A percentile compares a stretch with the other conserved stretches of the same genome.
These are phyloP conservation scores for Artomyces pyxidatus DNA, from an alignment of 768 basidiomycete species.

Conservation along the genomic window DNA sequence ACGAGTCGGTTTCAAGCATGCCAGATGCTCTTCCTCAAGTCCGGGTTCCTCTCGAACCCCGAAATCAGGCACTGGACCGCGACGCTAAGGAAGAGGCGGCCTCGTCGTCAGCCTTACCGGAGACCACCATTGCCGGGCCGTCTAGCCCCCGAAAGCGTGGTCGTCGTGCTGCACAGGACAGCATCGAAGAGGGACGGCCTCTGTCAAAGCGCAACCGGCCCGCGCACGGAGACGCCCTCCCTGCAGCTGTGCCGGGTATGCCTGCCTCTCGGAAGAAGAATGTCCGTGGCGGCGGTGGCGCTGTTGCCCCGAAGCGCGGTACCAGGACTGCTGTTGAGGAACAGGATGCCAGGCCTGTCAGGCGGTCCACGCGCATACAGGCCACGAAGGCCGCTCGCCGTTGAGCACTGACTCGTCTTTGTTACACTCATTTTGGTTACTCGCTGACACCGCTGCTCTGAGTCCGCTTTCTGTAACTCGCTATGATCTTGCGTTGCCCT, in stretches of 20 bases:
- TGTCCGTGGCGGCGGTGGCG: not conserved
- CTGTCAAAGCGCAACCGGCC: not conserved
- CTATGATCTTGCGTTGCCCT: too few relatives aligned
- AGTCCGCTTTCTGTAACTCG: too few relatives aligned
- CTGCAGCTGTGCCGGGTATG: not conserved
- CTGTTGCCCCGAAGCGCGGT: not conserved
- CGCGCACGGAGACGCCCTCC: not conserved
- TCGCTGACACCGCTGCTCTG: too few relatives aligned
- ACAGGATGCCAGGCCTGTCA: not conserved
- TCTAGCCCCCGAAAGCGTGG: too few relatives aligned
- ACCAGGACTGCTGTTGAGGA: too few relatives aligned
- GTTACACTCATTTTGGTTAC: too few relatives aligned
- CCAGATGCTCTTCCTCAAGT: conserved; percentile 5
- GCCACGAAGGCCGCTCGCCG: too few relatives aligned
- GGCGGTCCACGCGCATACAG: not conserved
- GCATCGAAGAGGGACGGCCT: not conserved
- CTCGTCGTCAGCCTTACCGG: not conserved
- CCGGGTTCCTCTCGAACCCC: conserved; percentile 1
- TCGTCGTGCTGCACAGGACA: too few relatives aligned
- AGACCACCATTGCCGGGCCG: not conserved
- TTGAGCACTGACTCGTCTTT: too few relatives aligned
- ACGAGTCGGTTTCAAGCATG: not conserved
- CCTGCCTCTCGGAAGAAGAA: not conserved
- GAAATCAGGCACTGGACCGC: conserved; percentile 10
- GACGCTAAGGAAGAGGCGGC: conserved; percentile 8